These are phyloP conservation scores for Xylaria sp. DNA, from an alignment of 2,329 filamentous ascomycete genomes.

Conservation along the genomic window DNA sequence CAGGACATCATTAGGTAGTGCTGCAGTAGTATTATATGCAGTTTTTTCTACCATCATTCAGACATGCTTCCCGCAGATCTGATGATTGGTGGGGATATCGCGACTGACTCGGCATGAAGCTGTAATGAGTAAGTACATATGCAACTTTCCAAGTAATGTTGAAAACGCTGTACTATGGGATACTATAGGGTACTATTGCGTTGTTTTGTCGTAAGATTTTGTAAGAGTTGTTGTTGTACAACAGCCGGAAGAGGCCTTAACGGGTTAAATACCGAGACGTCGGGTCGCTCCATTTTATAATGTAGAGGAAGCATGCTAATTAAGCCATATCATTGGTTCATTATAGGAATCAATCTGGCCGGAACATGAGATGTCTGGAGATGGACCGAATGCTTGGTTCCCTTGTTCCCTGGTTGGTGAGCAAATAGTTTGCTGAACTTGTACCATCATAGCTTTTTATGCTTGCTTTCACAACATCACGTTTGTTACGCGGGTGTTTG, in stretches of 20 bases:
- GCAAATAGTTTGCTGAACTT: neutral
- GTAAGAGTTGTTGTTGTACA: neutral
- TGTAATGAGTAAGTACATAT: neutral
- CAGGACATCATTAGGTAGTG: constrained; percentile 32
- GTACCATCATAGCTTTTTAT: neutral
- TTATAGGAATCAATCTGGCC: neutral
- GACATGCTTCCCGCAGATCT: constrained; percentile 9
- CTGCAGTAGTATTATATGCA: constrained; percentile 21
- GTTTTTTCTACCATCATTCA: constrained; percentile 12
- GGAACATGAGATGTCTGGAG: neutral
- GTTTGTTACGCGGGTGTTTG: neutral
- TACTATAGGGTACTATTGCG: neutral
- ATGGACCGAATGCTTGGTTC: constrained; percentile 3
- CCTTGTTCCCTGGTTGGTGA: neutral
- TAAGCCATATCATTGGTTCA: constrained; percentile 13
- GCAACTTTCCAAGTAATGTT: neutral
- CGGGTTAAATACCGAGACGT: constrained; percentile 26
- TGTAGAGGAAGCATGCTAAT: constrained; percentile 22
- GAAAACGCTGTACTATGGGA: neutral
- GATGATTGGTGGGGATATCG: constrained; percentile 23
- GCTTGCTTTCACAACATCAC: neutral
- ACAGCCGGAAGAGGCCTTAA: constrained; percentile 1
- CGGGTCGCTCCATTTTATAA: constrained; percentile 4
- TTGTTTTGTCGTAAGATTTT: neutral
- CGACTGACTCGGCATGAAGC: constrained; percentile 5